A percentile compares a stretch with the other conserved stretches of the same genome.
Evolutionary conservation across 257 asterid genomes (phyloP).

Genomic region (Leonotis leonurus): DNA sequence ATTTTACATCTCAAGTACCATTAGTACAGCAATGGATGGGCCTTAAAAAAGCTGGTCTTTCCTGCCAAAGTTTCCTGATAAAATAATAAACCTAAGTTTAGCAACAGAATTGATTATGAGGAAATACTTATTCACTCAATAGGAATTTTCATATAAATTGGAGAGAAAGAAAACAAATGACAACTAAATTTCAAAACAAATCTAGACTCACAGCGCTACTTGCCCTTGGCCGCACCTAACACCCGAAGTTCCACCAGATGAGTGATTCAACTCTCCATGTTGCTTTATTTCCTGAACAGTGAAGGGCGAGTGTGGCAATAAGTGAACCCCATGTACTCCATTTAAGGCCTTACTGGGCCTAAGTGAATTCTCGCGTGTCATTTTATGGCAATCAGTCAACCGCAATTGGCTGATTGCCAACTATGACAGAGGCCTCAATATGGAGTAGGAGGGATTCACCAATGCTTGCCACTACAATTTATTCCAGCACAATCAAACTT

Average conservation of each 20-base stretch:
- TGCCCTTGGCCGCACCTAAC: slow-evolving; percentile 36
- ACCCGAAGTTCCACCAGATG: slow-evolving; percentile 27
- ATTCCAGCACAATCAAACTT: neutral
- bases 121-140: neutral
- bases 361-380: slow-evolving; percentile 51
- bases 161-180: neutral
- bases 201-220: slow-evolving; percentile 44
- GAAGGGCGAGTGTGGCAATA: slow-evolving; percentile 68
- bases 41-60: slow-evolving; percentile 68
- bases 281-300: slow-evolving; percentile 53
- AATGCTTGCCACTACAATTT: slow-evolving; percentile 22
- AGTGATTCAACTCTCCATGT: slow-evolving; percentile 38
- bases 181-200: neutral
- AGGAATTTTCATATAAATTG: neutral
- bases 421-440: slow-evolving; percentile 17
- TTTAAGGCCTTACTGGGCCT: slow-evolving; percentile 43
- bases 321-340: slow-evolving; percentile 69
- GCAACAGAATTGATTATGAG: neutral
- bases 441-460: slow-evolving; percentile 20
- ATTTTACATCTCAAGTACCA: slow-evolving; percentile 35
- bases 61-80: slow-evolving; percentile 82
- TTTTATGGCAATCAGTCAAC: slow-evolving; percentile 77
- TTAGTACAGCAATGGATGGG: slow-evolving; percentile 65
- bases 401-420: slow-evolving; percentile 70
- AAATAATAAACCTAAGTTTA: slow-evolving; percentile 7